phyloP scores from a whole-genome alignment of 106 monocot genomes.

The Hemerocallis citrina region DNA sequence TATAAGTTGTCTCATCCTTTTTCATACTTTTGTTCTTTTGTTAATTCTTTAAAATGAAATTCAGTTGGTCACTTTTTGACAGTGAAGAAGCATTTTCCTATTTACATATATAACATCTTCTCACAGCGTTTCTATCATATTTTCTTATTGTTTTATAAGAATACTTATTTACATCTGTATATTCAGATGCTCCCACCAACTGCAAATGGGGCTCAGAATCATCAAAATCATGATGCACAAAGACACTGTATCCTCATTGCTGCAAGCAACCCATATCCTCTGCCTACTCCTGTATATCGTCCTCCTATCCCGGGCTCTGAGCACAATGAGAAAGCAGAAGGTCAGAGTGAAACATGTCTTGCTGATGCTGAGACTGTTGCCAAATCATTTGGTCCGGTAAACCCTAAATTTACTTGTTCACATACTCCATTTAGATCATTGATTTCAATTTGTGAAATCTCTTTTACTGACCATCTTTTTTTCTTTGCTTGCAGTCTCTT shows the following conservation, averaged over 20 bases:
- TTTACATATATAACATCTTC: neutral
- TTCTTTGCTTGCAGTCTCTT: constrained; percentile 40
- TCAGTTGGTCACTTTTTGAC: no score
- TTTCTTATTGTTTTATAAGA: neutral
- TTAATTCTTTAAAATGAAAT: no score
- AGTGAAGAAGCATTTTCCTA: neutral
- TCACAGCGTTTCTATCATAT: neutral
- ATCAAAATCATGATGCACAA: constrained; percentile 61
- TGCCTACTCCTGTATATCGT: constrained; percentile 73
- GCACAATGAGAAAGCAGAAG: constrained; percentile 41
- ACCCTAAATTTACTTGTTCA: neutral
- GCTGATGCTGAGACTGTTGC: constrained; percentile 91
- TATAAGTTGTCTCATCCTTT: no score
- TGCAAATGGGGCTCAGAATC: constrained; percentile 35
- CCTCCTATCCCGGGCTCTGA: constrained; percentile 28
- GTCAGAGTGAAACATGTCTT: constrained; percentile 41
- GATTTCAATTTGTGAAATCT: neutral
- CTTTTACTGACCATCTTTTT: neutral
- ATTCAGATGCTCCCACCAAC: constrained; percentile 46
- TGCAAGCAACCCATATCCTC: constrained; percentile 85
- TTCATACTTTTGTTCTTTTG: no score
- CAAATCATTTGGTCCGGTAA: constrained; percentile 81
- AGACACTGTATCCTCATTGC: constrained; percentile 89
- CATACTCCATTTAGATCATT: neutral
- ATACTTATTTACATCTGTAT: neutral